Base-by-base conservation (phyloP, 2,329 filamentous ascomycete species). In the Hymenoscyphus albidus region DNA sequence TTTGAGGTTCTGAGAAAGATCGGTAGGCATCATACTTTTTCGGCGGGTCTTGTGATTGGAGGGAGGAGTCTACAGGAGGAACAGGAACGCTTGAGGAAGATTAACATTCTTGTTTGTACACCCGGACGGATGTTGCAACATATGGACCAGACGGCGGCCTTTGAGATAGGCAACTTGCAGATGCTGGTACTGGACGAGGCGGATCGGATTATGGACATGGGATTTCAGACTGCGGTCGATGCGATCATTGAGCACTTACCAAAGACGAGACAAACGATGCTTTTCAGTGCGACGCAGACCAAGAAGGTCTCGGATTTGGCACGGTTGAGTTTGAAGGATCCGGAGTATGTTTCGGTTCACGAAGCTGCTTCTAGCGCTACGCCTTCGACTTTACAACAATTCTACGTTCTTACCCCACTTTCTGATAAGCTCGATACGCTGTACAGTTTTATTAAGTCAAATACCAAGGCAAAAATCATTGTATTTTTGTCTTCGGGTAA, bases 71-170 rank as follows among this genome's bases (percentile, higher is more conserved):
- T 97, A 72, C 88, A 91, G 74, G 93, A 97, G 71, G 87, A 99
- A 78, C 88, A 91, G 31, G 91, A 96, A 71, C 85, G 93, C 40
- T 76, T 99, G 66, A 86, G 87, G 2, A 86, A 92, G 69, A 98
- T 99, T 94, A 99, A 98, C 75, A 98, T 99, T 58, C 80, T 99
- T 32, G 92, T 99, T 10, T 96, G 93, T 74, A 99, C 95, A 1
- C 95, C 95, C 0, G 95, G 95, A 1, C 87, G 95, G 42, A 96
- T 99, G 84, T 80, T 98, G 71, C 95, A 99, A 78, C 95, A 99
- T 77, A 82, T 99, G 73, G 94, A 96, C 73, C 93, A 97, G 80
- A 98, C 94, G 0, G 91, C 92, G 0, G 88, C 89, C 18, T 90
- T 99, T 74, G 92, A 94, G 69, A 90, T 94, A 68, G 90, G 95